These are phyloP conservation scores for Grammothele lineata DNA, from an alignment of 768 basidiomycete species.

Conservation along the genomic window DNA sequence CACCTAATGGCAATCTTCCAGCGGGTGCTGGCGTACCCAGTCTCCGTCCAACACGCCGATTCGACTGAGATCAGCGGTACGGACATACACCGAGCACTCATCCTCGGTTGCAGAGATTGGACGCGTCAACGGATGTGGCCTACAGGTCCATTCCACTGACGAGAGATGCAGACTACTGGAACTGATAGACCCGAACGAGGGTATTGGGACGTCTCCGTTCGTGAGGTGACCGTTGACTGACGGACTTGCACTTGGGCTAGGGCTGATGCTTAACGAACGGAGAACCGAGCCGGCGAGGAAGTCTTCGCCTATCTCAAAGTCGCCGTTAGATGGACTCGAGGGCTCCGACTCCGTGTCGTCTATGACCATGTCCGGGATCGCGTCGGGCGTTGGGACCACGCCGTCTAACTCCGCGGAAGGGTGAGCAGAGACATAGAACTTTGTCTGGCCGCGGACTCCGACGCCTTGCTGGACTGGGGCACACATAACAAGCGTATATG, in stretches of 20 bases:
- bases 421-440: conserved; percentile 29
- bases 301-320: conserved; percentile 66
- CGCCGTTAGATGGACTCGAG: conserved; percentile 13
- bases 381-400: conserved; percentile 31
- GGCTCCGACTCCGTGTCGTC: conserved; percentile 9
- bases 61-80: conserved; percentile 57
- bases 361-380: conserved; percentile 8
- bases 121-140: conserved; percentile 28
- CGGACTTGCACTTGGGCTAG: not conserved
- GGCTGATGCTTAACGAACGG: conserved; percentile 8
- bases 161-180: conserved; percentile 6
- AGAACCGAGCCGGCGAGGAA: conserved; percentile 59
- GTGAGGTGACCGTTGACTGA: not conserved
- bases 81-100: conserved; percentile 56
- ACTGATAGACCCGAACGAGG: conserved; percentile 20
- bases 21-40: conserved; percentile 55
- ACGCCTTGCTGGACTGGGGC: conserved; percentile 76
- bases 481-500: conserved; percentile 46
- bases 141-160: conserved; percentile 13
- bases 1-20: not conserved
- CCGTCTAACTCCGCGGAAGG: not conserved
- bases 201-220: conserved; percentile 11
- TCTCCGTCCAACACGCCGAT: conserved; percentile 70
- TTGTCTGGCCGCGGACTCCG: conserved; percentile 43
- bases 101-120: conserved; percentile 37